A percentile compares a stretch with the other conserved stretches of the same genome.
These are phyloP conservation scores for Penicillium palitans DNA, from an alignment of 2,329 filamentous ascomycete species.

Conservation along the genomic window DNA sequence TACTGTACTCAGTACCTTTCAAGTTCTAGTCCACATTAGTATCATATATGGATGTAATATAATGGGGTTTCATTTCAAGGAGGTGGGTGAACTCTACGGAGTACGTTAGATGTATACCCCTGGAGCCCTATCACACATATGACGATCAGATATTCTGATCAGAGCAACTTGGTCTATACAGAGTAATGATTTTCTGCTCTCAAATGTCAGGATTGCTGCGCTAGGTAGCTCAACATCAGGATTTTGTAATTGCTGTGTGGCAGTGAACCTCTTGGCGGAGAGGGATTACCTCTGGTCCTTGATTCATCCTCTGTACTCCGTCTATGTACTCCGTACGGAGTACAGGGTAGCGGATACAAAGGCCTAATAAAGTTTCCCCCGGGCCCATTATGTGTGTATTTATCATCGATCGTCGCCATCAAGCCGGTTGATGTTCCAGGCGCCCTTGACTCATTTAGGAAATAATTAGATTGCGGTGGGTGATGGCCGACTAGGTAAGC, in stretches of 20 bases:
- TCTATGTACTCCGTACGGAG: neutral
- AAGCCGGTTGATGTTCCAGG: conserved; percentile 6
- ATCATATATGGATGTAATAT: neutral
- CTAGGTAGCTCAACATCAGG: neutral
- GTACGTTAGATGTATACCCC: neutral
- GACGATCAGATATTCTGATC: conserved; percentile 6
- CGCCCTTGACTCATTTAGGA: neutral
- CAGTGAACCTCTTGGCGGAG: conserved; percentile 1
- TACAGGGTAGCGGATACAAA: neutral
- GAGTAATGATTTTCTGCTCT: neutral
- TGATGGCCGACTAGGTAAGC: neutral
- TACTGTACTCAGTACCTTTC: neutral
- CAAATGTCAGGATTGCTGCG: neutral
- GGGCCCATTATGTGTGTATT: neutral
- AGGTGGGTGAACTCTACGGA: neutral
- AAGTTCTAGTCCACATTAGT: neutral
- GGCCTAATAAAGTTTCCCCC: conserved; percentile 15
- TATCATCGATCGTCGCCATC: conserved; percentile 14
- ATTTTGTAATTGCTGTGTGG: neutral
- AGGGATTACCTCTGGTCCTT: neutral
- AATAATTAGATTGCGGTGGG: neutral
- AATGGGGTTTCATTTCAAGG: neutral
- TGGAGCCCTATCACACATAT: conserved; percentile 2
- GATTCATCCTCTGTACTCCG: conserved; percentile 1
- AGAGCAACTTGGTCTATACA: neutral